Conservation (phyloP, 495 filamentous ascomycete genomes). For the Cercophora samala region DNA sequence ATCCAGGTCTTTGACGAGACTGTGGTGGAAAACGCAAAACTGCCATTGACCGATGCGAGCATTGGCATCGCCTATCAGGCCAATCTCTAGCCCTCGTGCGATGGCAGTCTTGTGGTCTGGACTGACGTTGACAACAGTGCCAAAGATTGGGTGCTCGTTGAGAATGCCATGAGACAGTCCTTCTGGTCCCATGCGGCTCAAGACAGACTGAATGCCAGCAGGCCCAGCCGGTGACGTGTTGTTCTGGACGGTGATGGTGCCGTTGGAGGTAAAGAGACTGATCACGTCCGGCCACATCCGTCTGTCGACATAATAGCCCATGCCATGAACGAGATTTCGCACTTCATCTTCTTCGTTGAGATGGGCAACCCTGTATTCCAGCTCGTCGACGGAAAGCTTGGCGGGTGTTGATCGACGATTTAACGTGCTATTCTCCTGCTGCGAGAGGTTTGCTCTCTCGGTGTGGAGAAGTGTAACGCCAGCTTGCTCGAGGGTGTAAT, state of each 20-base stretch:
- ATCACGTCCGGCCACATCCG: conserved; percentile 23
- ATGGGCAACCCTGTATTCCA: conserved; percentile 17
- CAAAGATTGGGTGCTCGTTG: conserved; percentile 26
- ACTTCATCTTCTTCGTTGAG: conserved; percentile 28
- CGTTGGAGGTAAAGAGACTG: conserved; percentile 17
- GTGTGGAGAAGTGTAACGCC: conserved; percentile 16
- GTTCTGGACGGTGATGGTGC: conserved; percentile 16
- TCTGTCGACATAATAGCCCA: conserved; percentile 24
- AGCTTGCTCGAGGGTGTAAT: conserved; percentile 19
- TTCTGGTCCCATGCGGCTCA: conserved; percentile 20
- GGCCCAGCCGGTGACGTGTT: background rate
- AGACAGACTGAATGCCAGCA: conserved; percentile 7
- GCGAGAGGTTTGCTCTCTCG: background rate
- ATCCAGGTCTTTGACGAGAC: conserved; percentile 17
- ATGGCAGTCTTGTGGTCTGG: conserved; percentile 10
- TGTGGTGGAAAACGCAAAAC: conserved; percentile 20
- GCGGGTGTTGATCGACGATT: background rate
- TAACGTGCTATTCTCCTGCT: no score
- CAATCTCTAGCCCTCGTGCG: conserved; percentile 23
- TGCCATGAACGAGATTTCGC: conserved; percentile 21
- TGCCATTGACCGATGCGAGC: conserved; percentile 18
- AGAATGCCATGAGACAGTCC: conserved; percentile 18
- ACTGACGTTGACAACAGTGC: conserved; percentile 17
- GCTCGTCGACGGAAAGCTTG: conserved; percentile 11
- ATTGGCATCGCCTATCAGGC: conserved; percentile 19